Conservation (phyloP, 2,329 filamentous ascomycete genomes). For the Fusarium circinatum region DNA sequence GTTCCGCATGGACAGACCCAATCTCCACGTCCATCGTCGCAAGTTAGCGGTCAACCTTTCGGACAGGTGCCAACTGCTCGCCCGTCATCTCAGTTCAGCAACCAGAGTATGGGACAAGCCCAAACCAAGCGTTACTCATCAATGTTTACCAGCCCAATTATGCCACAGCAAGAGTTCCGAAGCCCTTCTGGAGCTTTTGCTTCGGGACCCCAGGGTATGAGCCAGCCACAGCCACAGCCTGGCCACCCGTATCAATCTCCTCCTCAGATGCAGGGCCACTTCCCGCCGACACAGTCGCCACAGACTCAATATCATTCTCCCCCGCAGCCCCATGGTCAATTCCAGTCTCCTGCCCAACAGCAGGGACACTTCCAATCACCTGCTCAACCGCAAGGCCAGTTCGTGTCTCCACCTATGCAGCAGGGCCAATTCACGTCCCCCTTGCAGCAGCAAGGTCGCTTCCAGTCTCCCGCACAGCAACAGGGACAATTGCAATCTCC, state of each 20-base stretch:
- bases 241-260: slow-evolving; percentile 16
- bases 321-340: slow-evolving; percentile 3
- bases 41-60: slow-evolving; percentile 20
- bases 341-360: neutral
- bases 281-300: neutral
- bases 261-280: slow-evolving; percentile 10
- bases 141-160: slow-evolving; percentile 28
- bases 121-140: slow-evolving; percentile 33
- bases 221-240: slow-evolving; percentile 15
- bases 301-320: neutral
- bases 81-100: slow-evolving; percentile 27
- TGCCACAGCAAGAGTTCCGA: slow-evolving; percentile 31
- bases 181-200: slow-evolving; percentile 3
- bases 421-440: slow-evolving; percentile 10
- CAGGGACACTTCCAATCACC: slow-evolving; percentile 13
- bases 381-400: slow-evolving; percentile 4
- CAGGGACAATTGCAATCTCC: slow-evolving; percentile 24
- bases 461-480: slow-evolving; percentile 5
- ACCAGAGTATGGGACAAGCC: slow-evolving; percentile 15
- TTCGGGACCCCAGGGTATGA: slow-evolving; percentile 9
- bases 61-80: slow-evolving; percentile 25
- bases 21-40: slow-evolving; percentile 15
- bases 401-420: neutral
- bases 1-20: slow-evolving; percentile 8
- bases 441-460: slow-evolving; percentile 5